Evolutionary conservation across 257 asterid species (phyloP).

Genomic region (Rhazya stricta): DNA sequence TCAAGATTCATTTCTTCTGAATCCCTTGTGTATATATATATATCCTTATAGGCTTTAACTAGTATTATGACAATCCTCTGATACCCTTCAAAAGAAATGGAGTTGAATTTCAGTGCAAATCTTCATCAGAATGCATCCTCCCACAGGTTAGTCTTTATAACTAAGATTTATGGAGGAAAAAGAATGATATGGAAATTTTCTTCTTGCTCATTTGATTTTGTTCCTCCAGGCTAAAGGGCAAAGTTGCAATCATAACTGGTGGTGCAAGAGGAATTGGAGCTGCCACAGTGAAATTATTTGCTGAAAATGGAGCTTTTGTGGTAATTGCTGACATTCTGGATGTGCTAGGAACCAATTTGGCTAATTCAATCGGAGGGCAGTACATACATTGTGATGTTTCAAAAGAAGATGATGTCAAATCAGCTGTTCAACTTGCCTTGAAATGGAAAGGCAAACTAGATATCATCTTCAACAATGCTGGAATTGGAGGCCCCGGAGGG

Average conservation of each 20-base stretch:
- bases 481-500: constrained; percentile 63
- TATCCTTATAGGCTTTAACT: too few relatives aligned
- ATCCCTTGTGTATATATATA: neutral
- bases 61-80: neutral
- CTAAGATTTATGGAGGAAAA: neutral
- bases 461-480: constrained; percentile 84
- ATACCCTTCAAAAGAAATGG: constrained; percentile 9
- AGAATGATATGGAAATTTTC: neutral
- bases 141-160: constrained; percentile 16
- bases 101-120: neutral
- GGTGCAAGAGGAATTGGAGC: constrained; percentile 91
- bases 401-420: constrained; percentile 47
- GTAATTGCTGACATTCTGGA: constrained; percentile 68
- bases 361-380: constrained; percentile 43
- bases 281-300: constrained; percentile 56
- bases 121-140: constrained; percentile 1
- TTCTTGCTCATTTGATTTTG: neutral
- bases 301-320: constrained; percentile 56
- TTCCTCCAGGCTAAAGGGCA: constrained; percentile 32
- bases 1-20: neutral
- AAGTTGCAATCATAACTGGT: constrained; percentile 77
- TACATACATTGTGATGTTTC: constrained; percentile 70
- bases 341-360: constrained; percentile 40
- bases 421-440: constrained; percentile 40
- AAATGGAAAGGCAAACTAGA: constrained; percentile 67